Evolutionary conservation across 202 grass and related monocot genomes (phyloP).

Genomic region (Saccharum hybrid): DNA sequence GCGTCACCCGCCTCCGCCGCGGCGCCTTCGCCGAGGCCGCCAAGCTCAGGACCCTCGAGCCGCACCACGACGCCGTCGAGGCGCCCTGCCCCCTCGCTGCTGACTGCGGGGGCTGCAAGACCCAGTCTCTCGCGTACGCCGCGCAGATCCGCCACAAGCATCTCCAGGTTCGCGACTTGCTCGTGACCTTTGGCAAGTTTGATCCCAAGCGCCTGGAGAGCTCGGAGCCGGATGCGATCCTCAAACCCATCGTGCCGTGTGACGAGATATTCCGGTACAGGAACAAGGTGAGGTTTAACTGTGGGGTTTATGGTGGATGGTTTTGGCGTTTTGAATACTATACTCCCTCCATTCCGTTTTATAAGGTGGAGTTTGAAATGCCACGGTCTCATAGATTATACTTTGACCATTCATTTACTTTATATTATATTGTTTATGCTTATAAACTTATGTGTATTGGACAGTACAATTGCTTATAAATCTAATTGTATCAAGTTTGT

Average conservation of each 20-base stretch:
- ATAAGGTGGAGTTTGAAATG: too few species aligned
- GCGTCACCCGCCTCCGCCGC: constrained; percentile 61
- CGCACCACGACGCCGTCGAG: constrained; percentile 69
- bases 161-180: constrained; percentile 77
- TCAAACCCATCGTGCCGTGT: constrained; percentile 85
- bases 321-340: too few species aligned
- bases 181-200: constrained; percentile 81
- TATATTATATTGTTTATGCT: too few species aligned
- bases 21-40: constrained; percentile 64
- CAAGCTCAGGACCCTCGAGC: constrained; percentile 77
- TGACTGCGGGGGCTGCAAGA: constrained; percentile 89
- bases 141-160: constrained; percentile 80
- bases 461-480: too few species aligned
- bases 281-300: constrained; percentile 70
- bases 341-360: too few species aligned
- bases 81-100: constrained; percentile 79
- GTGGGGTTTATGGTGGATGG: too few species aligned
- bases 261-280: constrained; percentile 84
- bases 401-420: too few species aligned
- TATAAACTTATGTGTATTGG: too few species aligned
- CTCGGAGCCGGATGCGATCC: constrained; percentile 40
- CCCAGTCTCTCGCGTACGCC: constrained; percentile 76
- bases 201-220: constrained; percentile 40
- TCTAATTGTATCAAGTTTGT: too few species aligned
- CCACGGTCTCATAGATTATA: too few species aligned